Conservation (phyloP, 1,139 yeast species). For the Candida sp. region DNA sequence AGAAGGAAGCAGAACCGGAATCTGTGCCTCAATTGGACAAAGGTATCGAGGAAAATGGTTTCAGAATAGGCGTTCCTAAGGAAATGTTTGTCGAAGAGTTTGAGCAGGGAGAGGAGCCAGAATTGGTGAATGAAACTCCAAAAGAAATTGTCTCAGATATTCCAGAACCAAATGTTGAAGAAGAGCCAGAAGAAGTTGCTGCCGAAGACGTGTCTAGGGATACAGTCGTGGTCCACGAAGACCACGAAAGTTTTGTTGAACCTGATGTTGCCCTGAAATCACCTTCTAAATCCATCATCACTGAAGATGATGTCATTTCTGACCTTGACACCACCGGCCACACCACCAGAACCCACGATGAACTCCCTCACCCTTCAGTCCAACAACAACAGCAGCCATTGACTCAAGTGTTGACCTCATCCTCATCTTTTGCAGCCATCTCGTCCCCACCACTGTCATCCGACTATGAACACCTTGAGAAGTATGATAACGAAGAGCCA, state of each 20-base stretch:
- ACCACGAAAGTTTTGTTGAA: conserved; percentile 9
- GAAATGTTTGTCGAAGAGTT: not conserved
- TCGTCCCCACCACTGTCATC: conserved; percentile 24
- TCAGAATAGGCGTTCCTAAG: not conserved
- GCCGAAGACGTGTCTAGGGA: conserved; percentile 1
- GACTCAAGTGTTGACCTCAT: conserved; percentile 33
- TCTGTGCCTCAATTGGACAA: not conserved
- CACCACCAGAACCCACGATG: not conserved
- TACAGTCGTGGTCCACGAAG: conserved; percentile 2
- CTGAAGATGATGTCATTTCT: conserved; percentile 14
- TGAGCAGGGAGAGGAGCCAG: not conserved
- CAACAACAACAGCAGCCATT: conserved; percentile 6
- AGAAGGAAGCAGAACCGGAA: conserved; percentile 5
- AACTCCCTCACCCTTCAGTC: conserved; percentile 4
- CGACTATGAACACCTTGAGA: conserved; percentile 21
- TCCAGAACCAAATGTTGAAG: not conserved
- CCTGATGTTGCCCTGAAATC: conserved; percentile 11
- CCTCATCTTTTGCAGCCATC: conserved; percentile 48
- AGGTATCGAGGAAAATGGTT: not conserved
- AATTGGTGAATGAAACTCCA: not conserved
- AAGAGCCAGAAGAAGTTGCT: not conserved
- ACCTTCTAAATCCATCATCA: conserved; percentile 12
- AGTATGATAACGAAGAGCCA: conserved; percentile 16
- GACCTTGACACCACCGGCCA: conserved; percentile 10
- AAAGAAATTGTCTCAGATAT: not conserved